Conservation (phyloP, 768 basidiomycete genomes). For the Lactarius quietus region DNA sequence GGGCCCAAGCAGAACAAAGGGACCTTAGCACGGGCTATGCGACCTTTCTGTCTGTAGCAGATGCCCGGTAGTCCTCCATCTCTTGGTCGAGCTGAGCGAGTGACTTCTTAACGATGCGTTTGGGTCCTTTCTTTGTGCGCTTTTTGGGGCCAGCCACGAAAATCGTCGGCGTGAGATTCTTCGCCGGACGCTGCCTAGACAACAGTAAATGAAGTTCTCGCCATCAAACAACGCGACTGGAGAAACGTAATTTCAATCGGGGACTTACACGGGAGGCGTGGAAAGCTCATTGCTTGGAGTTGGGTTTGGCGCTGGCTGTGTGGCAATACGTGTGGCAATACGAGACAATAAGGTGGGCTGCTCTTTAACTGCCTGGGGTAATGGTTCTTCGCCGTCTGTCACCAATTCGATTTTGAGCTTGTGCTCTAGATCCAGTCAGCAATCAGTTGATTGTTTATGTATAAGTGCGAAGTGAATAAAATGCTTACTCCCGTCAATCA, state of each 20-base stretch:
- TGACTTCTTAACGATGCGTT: constrained; percentile 69
- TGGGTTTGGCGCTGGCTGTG: not conserved
- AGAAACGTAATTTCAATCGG: not conserved
- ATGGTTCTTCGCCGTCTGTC: constrained; percentile 40
- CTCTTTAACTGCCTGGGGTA: constrained; percentile 28
- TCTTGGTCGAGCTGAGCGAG: constrained; percentile 66
- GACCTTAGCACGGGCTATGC: constrained; percentile 1
- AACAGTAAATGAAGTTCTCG: not conserved
- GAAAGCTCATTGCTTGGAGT: not conserved
- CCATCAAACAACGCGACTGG: not conserved
- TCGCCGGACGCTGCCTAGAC: constrained; percentile 15
- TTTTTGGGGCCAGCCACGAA: constrained; percentile 20
- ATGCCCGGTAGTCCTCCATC: constrained; percentile 74
- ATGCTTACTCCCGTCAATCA: constrained; percentile 64
- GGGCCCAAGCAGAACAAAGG: constrained; percentile 1
- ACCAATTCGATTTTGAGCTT: constrained; percentile 66
- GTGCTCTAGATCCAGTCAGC: constrained; percentile 45
- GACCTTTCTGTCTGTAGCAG: constrained; percentile 3
- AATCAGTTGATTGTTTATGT: not conserved
- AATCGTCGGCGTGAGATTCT: constrained; percentile 11
- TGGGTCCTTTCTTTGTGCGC: constrained; percentile 69
- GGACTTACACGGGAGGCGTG: constrained; percentile 8
- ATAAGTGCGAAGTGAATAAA: not conserved
- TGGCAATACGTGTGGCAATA: too few relatives aligned
- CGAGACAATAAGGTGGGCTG: constrained; percentile 38